Conservation (phyloP, 441 rosid species). For the Hura crepitans region DNA sequence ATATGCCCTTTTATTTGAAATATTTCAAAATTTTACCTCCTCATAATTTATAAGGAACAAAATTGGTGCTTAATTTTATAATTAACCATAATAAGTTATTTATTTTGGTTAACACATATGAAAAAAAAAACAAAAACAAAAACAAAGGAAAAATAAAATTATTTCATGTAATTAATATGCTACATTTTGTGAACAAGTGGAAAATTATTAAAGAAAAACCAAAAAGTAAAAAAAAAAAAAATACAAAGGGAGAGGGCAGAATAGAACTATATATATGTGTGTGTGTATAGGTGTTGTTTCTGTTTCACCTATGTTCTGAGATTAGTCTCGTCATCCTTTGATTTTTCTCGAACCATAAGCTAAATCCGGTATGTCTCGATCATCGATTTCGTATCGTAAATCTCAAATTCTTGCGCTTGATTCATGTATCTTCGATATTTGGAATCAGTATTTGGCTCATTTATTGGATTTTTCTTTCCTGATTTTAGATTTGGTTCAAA, state of each 20-base stretch:
- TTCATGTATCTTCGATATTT: slow-evolving; percentile 19
- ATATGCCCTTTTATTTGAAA: no score
- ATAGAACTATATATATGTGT: neutral
- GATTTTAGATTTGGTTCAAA: slow-evolving; percentile 23
- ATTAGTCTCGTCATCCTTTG: slow-evolving; percentile 30
- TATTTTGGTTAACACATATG: neutral
- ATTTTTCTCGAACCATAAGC: slow-evolving; percentile 27
- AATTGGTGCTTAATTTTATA: no score
- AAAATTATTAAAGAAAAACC: neutral
- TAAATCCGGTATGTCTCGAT: slow-evolving; percentile 33
- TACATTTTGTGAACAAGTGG: neutral
- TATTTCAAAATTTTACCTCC: no score
- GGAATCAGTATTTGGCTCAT: neutral
- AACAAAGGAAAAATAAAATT: no score
- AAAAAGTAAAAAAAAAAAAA: neutral
- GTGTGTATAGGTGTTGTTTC: slow-evolving; percentile 16
- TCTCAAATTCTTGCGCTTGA: slow-evolving; percentile 15
- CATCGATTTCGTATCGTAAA: slow-evolving; percentile 26
- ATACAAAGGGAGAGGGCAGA: neutral
- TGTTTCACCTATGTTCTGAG: slow-evolving; percentile 25
- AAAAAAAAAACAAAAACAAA: neutral
- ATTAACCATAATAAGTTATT: neutral
- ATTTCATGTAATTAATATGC: neutral
- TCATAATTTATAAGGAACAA: no score
- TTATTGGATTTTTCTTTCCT: neutral